A percentile compares a stretch with the other conserved stretches of the same genome.
Conservation (phyloP, 2,329 filamentous ascomycete genomes). For the Chalaropsis ovoidea region DNA sequence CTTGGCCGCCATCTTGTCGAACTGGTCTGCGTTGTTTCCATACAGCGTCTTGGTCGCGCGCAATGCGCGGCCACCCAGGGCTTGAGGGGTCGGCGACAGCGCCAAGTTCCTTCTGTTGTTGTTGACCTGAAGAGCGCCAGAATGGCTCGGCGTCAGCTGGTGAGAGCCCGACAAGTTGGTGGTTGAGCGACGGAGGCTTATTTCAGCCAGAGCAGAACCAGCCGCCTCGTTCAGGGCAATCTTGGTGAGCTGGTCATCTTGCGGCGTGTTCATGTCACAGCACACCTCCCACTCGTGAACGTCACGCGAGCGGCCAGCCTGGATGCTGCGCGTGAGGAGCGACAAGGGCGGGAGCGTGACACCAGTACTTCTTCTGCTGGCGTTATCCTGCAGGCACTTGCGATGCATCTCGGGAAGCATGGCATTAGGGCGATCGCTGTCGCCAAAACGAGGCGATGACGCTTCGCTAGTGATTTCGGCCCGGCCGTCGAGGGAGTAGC, state of each 20-base stretch:
- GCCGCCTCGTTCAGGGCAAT: constrained; percentile 71
- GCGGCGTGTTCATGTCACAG: constrained; percentile 68
- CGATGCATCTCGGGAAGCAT: constrained; percentile 41
- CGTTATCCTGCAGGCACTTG: constrained; percentile 38
- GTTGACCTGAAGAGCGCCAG: constrained; percentile 18
- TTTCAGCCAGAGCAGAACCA: constrained; percentile 70
- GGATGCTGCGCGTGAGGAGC: constrained; percentile 42
- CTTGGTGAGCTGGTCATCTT: constrained; percentile 56
- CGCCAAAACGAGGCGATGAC: constrained; percentile 53
- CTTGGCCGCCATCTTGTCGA: constrained; percentile 46
- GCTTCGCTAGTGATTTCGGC: constrained; percentile 69
- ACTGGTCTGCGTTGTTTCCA: not conserved
- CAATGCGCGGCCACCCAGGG: constrained; percentile 31
- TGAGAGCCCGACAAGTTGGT: constrained; percentile 30
- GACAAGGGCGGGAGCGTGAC: constrained; percentile 50
- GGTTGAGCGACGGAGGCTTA: constrained; percentile 69
- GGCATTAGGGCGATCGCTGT: constrained; percentile 36
- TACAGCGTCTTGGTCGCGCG: constrained; percentile 32
- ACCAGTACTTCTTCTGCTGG: constrained; percentile 55
- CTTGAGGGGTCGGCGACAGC: constrained; percentile 17
- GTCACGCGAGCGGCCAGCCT: constrained; percentile 65
- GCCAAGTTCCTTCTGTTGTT: constrained; percentile 14
- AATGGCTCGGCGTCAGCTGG: not conserved
- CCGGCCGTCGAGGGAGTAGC: constrained; percentile 78
- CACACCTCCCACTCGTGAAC: constrained; percentile 86